Conservation (phyloP, 331 rosid genomes). For the Quercus lobata region DNA sequence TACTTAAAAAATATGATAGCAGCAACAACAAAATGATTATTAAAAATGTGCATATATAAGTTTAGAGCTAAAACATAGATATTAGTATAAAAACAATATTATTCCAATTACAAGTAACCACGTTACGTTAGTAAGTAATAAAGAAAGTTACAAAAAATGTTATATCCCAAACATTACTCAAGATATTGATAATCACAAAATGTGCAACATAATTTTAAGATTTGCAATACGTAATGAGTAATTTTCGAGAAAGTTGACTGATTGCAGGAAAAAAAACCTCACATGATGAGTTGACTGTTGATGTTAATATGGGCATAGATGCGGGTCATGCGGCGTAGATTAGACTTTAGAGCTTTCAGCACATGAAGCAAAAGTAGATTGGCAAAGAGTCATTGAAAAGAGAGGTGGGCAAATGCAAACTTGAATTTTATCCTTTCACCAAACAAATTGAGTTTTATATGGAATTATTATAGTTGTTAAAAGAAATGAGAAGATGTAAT, state of each 20-base stretch:
- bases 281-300: constrained; percentile 15
- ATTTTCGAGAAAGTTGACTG: constrained; percentile 3
- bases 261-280: not conserved
- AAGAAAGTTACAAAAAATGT: too few species aligned
- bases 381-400: constrained; percentile 1
- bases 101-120: too few species aligned
- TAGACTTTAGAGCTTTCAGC: constrained; percentile 18
- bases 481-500: not conserved
- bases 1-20: too few species aligned
- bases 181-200: not conserved
- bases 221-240: not conserved
- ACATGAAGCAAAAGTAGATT: constrained; percentile 19
- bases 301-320: not conserved
- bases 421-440: constrained; percentile 1
- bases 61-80: too few species aligned
- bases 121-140: too few species aligned
- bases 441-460: not conserved
- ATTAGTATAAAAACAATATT: too few species aligned
- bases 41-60: too few species aligned
- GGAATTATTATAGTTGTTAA: constrained; percentile 8
- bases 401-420: constrained; percentile 6
- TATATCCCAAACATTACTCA: too few species aligned
- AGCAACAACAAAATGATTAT: too few species aligned
- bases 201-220: not conserved
- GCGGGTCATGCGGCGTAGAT: constrained; percentile 5